A percentile compares a stretch with the other conserved stretches of the same genome.
These are phyloP conservation scores for Syzygium syzygioides DNA, from an alignment of 441 rosid genomes.

Conservation along the genomic window DNA sequence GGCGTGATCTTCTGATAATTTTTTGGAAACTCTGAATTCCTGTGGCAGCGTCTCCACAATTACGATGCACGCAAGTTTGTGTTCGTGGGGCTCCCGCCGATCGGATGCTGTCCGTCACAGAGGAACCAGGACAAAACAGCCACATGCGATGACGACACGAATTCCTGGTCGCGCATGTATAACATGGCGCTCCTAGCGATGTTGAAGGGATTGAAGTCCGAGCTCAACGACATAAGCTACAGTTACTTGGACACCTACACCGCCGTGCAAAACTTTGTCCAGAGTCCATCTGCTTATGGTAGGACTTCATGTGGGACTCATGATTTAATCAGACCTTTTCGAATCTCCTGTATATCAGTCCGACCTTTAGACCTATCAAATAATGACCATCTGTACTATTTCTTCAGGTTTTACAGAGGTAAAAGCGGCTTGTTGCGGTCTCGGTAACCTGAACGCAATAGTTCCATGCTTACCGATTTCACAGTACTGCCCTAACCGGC, in stretches of 20 bases:
- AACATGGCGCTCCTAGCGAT: slow-evolving; percentile 32
- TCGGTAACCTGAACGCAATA: slow-evolving; percentile 51
- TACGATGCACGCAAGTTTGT: slow-evolving; percentile 54
- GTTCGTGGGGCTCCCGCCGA: slow-evolving; percentile 31
- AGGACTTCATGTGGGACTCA: neutral
- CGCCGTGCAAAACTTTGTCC: slow-evolving; percentile 28
- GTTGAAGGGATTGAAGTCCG: slow-evolving; percentile 36
- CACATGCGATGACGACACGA: slow-evolving; percentile 42
- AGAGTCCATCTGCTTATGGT: slow-evolving; percentile 50
- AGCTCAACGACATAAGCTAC: slow-evolving; percentile 35
- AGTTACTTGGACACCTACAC: slow-evolving; percentile 45
- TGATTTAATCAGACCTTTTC: neutral
- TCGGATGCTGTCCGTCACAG: slow-evolving; percentile 59
- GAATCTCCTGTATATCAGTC: neutral
- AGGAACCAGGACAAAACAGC: slow-evolving; percentile 31
- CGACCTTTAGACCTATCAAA: too few species aligned
- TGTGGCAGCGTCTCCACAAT: slow-evolving; percentile 39
- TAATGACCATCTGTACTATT: neutral
- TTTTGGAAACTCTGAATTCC: neutral
- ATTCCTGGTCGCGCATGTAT: slow-evolving; percentile 30
- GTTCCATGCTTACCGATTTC: slow-evolving; percentile 52
- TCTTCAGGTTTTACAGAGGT: slow-evolving; percentile 53
- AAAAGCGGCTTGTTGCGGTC: slow-evolving; percentile 79
- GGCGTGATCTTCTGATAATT: neutral
- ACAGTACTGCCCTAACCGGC: slow-evolving; percentile 50